phyloP scores from a whole-genome alignment of 495 filamentous ascomycete species.

The Terfezia claveryi region DNA sequence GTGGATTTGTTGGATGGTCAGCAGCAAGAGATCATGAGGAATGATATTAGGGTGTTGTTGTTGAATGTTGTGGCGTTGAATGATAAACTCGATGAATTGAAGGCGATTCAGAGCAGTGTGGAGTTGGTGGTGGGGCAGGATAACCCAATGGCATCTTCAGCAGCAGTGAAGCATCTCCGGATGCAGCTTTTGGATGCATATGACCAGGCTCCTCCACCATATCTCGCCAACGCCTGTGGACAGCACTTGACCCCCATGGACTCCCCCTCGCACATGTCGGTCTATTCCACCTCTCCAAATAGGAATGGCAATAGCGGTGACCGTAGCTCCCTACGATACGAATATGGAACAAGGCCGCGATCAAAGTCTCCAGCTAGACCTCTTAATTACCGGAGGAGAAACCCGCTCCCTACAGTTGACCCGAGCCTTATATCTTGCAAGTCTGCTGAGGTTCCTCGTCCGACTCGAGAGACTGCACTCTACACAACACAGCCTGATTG shows the following conservation, averaged over 20 bases:
- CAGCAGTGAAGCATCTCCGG: background rate
- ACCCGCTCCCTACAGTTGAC: background rate
- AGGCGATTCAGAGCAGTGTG: background rate
- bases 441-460: background rate
- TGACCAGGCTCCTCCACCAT: background rate
- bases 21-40: constrained; percentile 7
- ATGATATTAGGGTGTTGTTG: constrained; percentile 2
- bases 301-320: background rate
- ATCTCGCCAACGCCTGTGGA: background rate
- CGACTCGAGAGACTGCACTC: background rate
- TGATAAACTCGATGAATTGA: constrained; percentile 3
- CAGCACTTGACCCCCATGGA: background rate
- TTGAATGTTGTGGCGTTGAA: constrained; percentile 6
- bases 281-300: background rate
- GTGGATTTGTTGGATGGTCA: constrained; percentile 5
- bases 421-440: background rate
- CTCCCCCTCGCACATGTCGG: background rate
- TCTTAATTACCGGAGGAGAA: background rate
- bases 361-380: background rate
- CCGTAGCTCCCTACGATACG: background rate
- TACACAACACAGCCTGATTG: background rate
- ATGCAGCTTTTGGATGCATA: background rate
- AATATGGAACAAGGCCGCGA: background rate
- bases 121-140: background rate
- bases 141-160: background rate